These are phyloP conservation scores for Ajuga reptans DNA, from an alignment of 305 asterid genomes.

Conservation along the genomic window DNA sequence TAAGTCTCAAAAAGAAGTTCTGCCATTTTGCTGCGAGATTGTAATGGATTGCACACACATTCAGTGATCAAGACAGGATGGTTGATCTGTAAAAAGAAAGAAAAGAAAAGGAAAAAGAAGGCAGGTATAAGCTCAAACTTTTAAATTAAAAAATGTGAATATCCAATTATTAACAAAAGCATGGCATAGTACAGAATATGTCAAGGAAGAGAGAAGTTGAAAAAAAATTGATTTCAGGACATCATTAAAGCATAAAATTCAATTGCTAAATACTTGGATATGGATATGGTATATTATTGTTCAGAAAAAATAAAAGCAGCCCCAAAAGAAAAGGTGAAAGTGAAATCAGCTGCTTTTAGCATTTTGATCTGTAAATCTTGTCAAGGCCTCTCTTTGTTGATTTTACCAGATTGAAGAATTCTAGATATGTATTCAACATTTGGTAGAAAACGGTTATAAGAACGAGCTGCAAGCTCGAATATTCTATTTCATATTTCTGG, in stretches of 20 bases:
- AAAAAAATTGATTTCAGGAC: neutral
- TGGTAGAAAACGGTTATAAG: too few species aligned
- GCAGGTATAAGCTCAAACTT: constrained; percentile 20
- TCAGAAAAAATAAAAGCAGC: neutral
- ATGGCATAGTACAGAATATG: constrained; percentile 4
- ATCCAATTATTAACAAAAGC: constrained; percentile 17
- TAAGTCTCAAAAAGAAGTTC: constrained; percentile 95
- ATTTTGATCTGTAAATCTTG: neutral
- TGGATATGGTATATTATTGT: constrained; percentile 11
- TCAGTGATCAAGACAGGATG: constrained; percentile 96
- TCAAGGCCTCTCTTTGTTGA: neutral
- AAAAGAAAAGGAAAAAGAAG: constrained; percentile 20
- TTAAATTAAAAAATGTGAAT: constrained; percentile 9
- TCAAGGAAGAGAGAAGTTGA: neutral
- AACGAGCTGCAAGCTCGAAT: too few species aligned
- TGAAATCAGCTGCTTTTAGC: neutral
- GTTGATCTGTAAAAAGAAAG: constrained; percentile 61
- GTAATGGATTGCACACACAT: constrained; percentile 91
- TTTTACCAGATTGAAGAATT: too few species aligned
- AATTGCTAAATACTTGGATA: neutral
- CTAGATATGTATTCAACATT: too few species aligned
- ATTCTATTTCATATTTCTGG: too few species aligned
- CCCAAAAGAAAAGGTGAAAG: neutral
- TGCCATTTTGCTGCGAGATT: constrained; percentile 95
- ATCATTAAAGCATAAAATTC: neutral